These are phyloP conservation scores for Verticillium isaacii DNA, from an alignment of 2,329 filamentous ascomycete genomes.

Conservation along the genomic window DNA sequence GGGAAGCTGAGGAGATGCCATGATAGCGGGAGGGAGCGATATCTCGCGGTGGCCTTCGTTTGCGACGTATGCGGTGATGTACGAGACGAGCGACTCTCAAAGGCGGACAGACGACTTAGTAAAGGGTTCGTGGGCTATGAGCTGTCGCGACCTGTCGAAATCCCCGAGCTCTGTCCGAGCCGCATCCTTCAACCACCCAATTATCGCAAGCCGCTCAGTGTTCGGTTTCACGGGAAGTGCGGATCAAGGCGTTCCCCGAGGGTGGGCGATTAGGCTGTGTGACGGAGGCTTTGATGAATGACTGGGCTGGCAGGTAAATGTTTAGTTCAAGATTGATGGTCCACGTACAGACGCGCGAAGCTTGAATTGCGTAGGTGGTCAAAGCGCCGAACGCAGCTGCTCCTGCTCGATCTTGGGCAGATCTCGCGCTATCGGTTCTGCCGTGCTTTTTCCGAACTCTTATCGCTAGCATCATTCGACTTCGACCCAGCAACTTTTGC, in stretches of 20 bases:
- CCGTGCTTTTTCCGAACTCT: slow-evolving; percentile 4
- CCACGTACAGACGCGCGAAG: background rate
- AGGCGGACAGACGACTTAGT: background rate
- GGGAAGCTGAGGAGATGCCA: slow-evolving; percentile 49
- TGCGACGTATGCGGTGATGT: background rate
- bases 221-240: background rate
- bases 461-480: slow-evolving; percentile 8
- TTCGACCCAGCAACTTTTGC: slow-evolving; percentile 2
- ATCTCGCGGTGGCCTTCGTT: background rate
- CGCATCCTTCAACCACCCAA: slow-evolving; percentile 9
- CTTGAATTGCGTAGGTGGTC: slow-evolving; percentile 2
- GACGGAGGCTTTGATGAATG: background rate
- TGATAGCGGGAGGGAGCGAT: slow-evolving; percentile 22
- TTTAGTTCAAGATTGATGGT: background rate
- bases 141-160: slow-evolving; percentile 13
- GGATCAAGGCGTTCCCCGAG: background rate
- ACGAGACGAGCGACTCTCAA: background rate
- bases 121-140: slow-evolving; percentile 5
- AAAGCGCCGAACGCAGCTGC: background rate
- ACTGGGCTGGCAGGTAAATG: background rate
- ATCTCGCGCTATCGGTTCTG: slow-evolving; percentile 7
- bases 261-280: background rate
- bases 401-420: background rate
- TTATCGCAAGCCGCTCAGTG: background rate
- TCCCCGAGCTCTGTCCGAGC: slow-evolving; percentile 8